A percentile compares a stretch with the other conserved stretches of the same genome.
Evolutionary conservation across 1,139 yeast species (phyloP).

Genomic region (Yamadazyma oceani): DNA sequence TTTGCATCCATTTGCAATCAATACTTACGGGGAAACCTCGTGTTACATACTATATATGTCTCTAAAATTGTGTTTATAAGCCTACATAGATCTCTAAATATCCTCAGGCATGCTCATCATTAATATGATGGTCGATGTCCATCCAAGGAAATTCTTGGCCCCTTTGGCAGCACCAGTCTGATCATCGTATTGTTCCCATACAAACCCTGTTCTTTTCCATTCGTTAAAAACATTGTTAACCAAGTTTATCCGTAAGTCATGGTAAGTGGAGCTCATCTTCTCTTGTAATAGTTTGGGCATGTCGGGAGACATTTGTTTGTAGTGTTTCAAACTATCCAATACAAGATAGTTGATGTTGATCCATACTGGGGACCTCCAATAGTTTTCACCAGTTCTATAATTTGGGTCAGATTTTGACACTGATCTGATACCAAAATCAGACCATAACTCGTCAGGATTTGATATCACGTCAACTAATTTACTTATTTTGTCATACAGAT

Average conservation of each 20-base stretch:
- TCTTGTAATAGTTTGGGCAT: conserved; percentile 33
- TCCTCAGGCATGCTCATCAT: conserved; percentile 79
- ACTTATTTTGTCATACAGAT: conserved; percentile 49
- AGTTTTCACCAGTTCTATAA: conserved; percentile 82
- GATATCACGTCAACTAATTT: conserved; percentile 56
- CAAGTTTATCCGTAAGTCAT: conserved; percentile 59
- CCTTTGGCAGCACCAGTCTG: conserved; percentile 73
- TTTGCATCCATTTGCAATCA: too few relatives aligned
- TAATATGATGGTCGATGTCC: conserved; percentile 82
- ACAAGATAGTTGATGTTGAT: conserved; percentile 83
- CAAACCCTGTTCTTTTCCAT: conserved; percentile 76
- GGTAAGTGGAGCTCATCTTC: conserved; percentile 45
- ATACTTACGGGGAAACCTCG: too few relatives aligned
- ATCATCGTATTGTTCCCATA: conserved; percentile 91
- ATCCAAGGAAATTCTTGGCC: conserved; percentile 88
- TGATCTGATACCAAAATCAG: conserved; percentile 78
- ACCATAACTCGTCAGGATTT: conserved; percentile 76
- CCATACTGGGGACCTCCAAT: conserved; percentile 98
- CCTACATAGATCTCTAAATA: too few relatives aligned
- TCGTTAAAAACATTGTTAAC: conserved; percentile 66
- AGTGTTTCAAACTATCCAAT: conserved; percentile 66
- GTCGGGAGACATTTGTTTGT: conserved; percentile 27
- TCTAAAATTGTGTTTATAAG: too few relatives aligned
- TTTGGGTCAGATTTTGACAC: conserved; percentile 65
- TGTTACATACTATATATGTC: too few relatives aligned